These are phyloP conservation scores for Cubamyces lactineus DNA, from an alignment of 768 basidiomycete species.

Conservation along the genomic window DNA sequence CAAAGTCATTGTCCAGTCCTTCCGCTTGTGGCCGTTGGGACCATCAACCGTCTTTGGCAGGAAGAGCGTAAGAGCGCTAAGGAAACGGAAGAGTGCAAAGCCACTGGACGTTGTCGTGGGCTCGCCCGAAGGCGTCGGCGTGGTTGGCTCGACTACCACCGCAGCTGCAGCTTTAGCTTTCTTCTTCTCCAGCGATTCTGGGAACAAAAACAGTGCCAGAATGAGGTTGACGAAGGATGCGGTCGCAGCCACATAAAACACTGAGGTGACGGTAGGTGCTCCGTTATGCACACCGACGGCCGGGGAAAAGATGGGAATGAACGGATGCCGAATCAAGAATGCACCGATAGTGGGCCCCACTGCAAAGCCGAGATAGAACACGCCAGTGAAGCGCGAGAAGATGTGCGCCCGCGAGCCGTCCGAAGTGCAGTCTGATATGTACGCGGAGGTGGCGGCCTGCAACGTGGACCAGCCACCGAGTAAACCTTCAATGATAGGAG, in stretches of 20 bases:
- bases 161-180: conserved; percentile 43
- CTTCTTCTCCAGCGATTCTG: conserved; percentile 50
- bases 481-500: conserved; percentile 79
- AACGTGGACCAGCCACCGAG: conserved; percentile 78
- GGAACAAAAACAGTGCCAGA: conserved; percentile 58
- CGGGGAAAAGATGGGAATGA: conserved; percentile 35
- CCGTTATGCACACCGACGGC: conserved; percentile 34
- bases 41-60: conserved; percentile 54
- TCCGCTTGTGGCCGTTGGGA: conserved; percentile 44
- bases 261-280: conserved; percentile 45
- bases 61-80: conserved; percentile 73
- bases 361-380: conserved; percentile 77
- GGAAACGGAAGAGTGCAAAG: conserved; percentile 37
- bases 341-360: conserved; percentile 74
- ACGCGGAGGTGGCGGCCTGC: conserved; percentile 66
- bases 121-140: neutral
- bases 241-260: conserved; percentile 56
- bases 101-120: neutral
- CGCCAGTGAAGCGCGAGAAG: conserved; percentile 65
- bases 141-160: neutral
- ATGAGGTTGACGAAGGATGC: conserved; percentile 54
- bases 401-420: conserved; percentile 74
- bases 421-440: conserved; percentile 80
- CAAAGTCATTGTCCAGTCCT: conserved; percentile 76
- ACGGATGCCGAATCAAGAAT: conserved; percentile 50